phyloP scores from a whole-genome alignment of 179 eudicot genomes.

The Silene noctiflora region DNA sequence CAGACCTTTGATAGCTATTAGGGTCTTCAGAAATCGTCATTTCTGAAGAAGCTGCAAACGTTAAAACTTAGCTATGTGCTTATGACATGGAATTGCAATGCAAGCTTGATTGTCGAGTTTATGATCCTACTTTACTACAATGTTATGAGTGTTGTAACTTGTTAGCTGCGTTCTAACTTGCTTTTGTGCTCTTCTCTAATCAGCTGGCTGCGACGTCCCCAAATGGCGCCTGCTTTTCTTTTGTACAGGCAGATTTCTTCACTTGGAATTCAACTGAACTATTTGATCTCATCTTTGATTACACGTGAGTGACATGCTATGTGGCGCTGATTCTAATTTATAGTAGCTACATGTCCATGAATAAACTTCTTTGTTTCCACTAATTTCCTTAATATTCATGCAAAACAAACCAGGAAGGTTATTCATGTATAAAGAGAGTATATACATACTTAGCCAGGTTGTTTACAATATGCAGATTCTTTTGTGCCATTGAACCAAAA shows the following conservation, averaged over 20 bases:
- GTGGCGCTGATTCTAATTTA: too few relatives aligned
- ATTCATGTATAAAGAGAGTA: too few relatives aligned
- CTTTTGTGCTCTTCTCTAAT: constrained; percentile 23
- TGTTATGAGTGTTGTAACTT: not conserved
- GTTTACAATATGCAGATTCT: too few relatives aligned
- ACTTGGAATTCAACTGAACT: constrained; percentile 56
- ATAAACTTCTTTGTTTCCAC: too few relatives aligned
- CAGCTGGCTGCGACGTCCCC: constrained; percentile 58
- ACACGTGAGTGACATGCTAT: constrained; percentile 57
- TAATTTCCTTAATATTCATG: too few relatives aligned
- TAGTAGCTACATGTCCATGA: too few relatives aligned
- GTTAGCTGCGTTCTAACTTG: constrained; percentile 6
- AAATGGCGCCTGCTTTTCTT: constrained; percentile 45
- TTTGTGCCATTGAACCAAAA: too few relatives aligned
- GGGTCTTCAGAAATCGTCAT: not conserved
- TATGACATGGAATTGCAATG: not conserved
- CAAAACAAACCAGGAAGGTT: too few relatives aligned
- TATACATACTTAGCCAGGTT: too few relatives aligned
- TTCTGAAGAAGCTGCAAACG: constrained; percentile 4
- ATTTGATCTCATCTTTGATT: constrained; percentile 87
- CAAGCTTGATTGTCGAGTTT: not conserved
- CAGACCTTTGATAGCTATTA: not conserved
- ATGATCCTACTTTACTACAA: not conserved
- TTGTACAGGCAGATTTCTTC: constrained; percentile 67
- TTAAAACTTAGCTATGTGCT: not conserved